Percentiles rank a stretch among this genome's conserved stretches.
These are phyloP conservation scores for Aspergillus asperescens DNA, from an alignment of 495 filamentous ascomycete genomes.

Conservation along the genomic window DNA sequence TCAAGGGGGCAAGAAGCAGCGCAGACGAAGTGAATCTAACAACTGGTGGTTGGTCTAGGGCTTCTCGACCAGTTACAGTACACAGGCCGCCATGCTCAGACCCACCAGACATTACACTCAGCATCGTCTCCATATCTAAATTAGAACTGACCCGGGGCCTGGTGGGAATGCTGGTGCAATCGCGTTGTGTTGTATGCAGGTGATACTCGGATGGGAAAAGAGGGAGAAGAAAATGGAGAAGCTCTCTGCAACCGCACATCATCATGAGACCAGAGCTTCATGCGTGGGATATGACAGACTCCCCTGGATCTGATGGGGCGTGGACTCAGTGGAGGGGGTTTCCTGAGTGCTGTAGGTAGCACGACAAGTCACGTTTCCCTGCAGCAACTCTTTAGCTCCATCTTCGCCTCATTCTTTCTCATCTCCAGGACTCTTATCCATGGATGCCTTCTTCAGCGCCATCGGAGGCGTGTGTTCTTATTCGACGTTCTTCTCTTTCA, in stretches of 20 bases:
- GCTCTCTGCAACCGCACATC: conserved; percentile 5
- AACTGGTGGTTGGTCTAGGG: not conserved
- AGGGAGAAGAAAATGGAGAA: not conserved
- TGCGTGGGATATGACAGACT: not conserved
- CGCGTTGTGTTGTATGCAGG: conserved; percentile 15
- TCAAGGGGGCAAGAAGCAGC: not conserved
- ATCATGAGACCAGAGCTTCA: conserved; percentile 16
- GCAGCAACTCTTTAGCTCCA: conserved; percentile 1
- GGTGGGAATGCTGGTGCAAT: conserved; percentile 8
- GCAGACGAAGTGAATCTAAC: not conserved
- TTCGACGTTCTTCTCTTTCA: not conserved
- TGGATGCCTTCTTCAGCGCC: too few relatives aligned
- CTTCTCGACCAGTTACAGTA: not conserved
- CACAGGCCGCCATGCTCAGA: not conserved
- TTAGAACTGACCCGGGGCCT: not conserved
- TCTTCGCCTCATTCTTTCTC: not conserved
- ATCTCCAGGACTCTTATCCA: not conserved
- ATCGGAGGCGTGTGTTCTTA: not conserved
- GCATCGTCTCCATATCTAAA: not conserved
- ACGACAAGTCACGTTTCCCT: conserved; percentile 11
- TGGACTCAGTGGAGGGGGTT: too few relatives aligned
- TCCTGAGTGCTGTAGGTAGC: too few relatives aligned
- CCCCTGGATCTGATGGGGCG: not conserved
- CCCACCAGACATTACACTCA: not conserved
- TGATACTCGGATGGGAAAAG: conserved; percentile 13